Evolutionary conservation across 805 yeast species (phyloP).

Genomic region (Sungouiella blattae): DNA sequence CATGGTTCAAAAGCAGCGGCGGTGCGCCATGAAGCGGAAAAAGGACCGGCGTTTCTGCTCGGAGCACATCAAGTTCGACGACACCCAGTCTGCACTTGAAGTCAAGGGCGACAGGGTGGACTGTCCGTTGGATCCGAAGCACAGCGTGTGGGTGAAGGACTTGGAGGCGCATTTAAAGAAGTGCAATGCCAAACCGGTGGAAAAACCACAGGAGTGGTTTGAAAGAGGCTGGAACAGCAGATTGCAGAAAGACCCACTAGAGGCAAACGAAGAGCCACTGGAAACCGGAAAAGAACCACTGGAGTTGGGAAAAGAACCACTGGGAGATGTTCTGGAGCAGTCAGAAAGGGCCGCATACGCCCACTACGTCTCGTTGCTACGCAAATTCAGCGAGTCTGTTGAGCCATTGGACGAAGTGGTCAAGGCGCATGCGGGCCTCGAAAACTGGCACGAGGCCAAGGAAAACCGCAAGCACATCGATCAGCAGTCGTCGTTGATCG

Average conservation of each 20-base stretch:
- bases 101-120: slow-evolving; percentile 46
- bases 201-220: slow-evolving; percentile 48
- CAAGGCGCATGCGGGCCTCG: slow-evolving; percentile 28
- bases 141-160: slow-evolving; percentile 63
- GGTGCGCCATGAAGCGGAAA: slow-evolving; percentile 60
- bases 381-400: background rate
- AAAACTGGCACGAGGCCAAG: slow-evolving; percentile 44
- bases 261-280: background rate
- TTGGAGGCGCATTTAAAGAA: slow-evolving; percentile 54
- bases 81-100: slow-evolving; percentile 7
- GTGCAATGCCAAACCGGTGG: slow-evolving; percentile 50
- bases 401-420: slow-evolving; percentile 1
- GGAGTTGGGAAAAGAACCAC: background rate
- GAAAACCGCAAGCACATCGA: slow-evolving; percentile 69
- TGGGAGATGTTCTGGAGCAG: background rate
- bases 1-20: slow-evolving; percentile 48
- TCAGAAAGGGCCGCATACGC: background rate
- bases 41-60: slow-evolving; percentile 52
- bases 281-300: background rate
- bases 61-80: slow-evolving; percentile 46
- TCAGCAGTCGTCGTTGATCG: slow-evolving; percentile 80
- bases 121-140: slow-evolving; percentile 77
- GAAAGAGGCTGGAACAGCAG: slow-evolving; percentile 14
- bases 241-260: slow-evolving; percentile 9
- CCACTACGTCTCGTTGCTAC: background rate